These are phyloP conservation scores for Hypsizygus ulmarius DNA, from an alignment of 1,284 basidiomycete species.

Conservation along the genomic window DNA sequence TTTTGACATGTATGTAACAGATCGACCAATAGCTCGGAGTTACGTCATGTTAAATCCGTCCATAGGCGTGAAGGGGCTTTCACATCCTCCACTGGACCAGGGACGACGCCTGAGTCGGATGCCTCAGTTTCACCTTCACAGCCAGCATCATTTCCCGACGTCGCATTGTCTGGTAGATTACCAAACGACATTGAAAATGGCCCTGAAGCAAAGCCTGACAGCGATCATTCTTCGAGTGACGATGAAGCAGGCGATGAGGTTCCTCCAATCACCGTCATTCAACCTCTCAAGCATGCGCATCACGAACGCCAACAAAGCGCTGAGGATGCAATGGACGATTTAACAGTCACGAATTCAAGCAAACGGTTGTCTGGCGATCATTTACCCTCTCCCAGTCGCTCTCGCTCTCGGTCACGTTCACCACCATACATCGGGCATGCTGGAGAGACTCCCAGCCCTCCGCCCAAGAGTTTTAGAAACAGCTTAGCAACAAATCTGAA, in stretches of 20 bases:
- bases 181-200: slow-evolving; percentile 13
- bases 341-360: slow-evolving; percentile 9
- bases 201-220: slow-evolving; percentile 6
- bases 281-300: slow-evolving; percentile 27
- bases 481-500: slow-evolving; percentile 46
- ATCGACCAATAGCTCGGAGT: slow-evolving; percentile 11
- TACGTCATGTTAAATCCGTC: slow-evolving; percentile 27
- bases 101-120: slow-evolving; percentile 24
- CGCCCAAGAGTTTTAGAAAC: slow-evolving; percentile 48
- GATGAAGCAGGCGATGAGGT: slow-evolving; percentile 26
- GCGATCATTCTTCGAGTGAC: slow-evolving; percentile 9
- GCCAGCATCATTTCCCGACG: slow-evolving; percentile 5
- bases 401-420: slow-evolving; percentile 15
- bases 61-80: slow-evolving; percentile 71
- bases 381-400: slow-evolving; percentile 6
- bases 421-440: slow-evolving; percentile 7
- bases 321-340: slow-evolving; percentile 7
- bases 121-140: slow-evolving; percentile 11
- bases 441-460: slow-evolving; percentile 41
- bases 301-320: slow-evolving; percentile 9
- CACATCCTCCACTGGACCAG: slow-evolving; percentile 41
- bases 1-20: slow-evolving; percentile 14
- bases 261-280: slow-evolving; percentile 39
- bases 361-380: slow-evolving; percentile 14
- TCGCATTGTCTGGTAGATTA: slow-evolving; percentile 1